phyloP scores from a whole-genome alignment of 495 filamentous ascomycete genomes.

The Hypoxylon subgilvum region DNA sequence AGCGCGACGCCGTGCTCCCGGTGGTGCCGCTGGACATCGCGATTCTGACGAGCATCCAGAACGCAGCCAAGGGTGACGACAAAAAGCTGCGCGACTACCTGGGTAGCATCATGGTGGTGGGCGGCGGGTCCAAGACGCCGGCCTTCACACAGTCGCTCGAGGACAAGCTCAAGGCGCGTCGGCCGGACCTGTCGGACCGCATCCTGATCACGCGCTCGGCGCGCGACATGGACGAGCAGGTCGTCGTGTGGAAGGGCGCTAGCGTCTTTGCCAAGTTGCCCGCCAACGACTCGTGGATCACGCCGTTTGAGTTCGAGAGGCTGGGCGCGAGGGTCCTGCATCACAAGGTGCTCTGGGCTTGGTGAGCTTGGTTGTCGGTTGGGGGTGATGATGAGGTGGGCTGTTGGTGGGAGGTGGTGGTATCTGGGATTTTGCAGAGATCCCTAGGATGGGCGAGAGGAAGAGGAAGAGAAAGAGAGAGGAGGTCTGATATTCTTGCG shows the following conservation, averaged over 20 bases:
- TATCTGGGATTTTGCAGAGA: too few species aligned
- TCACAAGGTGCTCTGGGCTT: conserved; percentile 86
- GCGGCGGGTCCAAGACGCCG: conserved; percentile 81
- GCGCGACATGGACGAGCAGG: conserved; percentile 89
- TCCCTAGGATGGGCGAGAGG: too few species aligned
- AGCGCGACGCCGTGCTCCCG: conserved; percentile 83
- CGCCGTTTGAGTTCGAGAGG: conserved; percentile 83
- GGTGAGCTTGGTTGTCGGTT: conserved; percentile 38
- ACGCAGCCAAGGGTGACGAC: conserved; percentile 86
- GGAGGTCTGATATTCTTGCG: too few species aligned
- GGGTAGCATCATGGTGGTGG: conserved; percentile 93
- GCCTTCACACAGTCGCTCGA: conserved; percentile 80
- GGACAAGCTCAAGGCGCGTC: conserved; percentile 71
- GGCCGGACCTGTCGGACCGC: conserved; percentile 75
- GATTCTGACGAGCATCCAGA: conserved; percentile 83
- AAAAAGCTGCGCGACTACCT: conserved; percentile 91
- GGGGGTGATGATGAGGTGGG: too few species aligned
- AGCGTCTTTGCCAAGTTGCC: conserved; percentile 94
- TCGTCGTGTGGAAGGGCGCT: conserved; percentile 96
- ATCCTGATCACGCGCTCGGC: conserved; percentile 89
- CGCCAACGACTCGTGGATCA: conserved; percentile 95
- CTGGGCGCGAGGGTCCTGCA: conserved; percentile 78
- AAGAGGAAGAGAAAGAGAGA: too few species aligned
- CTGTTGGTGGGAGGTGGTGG: too few species aligned
- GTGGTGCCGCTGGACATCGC: conserved; percentile 83